Evolutionary conservation across 2,329 filamentous ascomycete species (phyloP), one percentile per base, ranked within the genome.

Genomic region (Calonectria naviculata): DNA sequence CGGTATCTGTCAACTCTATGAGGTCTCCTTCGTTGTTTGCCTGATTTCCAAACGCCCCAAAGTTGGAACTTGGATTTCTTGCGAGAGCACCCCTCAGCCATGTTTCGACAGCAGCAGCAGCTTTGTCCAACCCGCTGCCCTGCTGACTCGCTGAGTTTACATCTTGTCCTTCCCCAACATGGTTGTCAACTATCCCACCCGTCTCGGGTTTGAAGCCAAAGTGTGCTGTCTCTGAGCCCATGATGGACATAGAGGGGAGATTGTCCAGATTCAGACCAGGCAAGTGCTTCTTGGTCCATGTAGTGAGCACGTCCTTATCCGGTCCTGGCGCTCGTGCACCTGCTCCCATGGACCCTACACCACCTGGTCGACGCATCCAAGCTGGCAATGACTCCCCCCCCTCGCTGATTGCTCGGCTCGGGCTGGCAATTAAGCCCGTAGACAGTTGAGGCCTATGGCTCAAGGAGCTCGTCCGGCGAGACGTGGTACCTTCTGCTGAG

Each of bases 71-170:
- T 1, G 88, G 87, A 5, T 89, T 87, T 78, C 92, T 92, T 7
- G 89, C 86, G 71, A 95, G 94, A 42, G 97, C 92, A 73, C 95
- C 94, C 71, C 95, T 89, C 70, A 98, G 87, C 95, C 97, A 99
- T 1, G 92, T 93, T 83, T 98, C 97, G 34, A 98, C 92, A 3
- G 93, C 93, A 7, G 94, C 93, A 1, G 95, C 95, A 12, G 97
- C 92, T 73, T 95, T 94, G 78, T 98, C 95, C 3, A 98, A 85
- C 1, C 89, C 86, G 4, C 83, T 87, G 17, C 88, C 87, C 56
- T 88, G 86, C 60, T 84, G 83, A n/a, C 84, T 82, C 6, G 83
- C 76, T 13, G 86, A 78, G 42, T 80, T 68, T 21, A 83, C 76
- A 68, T 88, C 83, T 49, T 85, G 81, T 21, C 87, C 85, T 68